Conservation (phyloP, 176 grass and related monocot genomes). For the Zoysia pacifica region DNA sequence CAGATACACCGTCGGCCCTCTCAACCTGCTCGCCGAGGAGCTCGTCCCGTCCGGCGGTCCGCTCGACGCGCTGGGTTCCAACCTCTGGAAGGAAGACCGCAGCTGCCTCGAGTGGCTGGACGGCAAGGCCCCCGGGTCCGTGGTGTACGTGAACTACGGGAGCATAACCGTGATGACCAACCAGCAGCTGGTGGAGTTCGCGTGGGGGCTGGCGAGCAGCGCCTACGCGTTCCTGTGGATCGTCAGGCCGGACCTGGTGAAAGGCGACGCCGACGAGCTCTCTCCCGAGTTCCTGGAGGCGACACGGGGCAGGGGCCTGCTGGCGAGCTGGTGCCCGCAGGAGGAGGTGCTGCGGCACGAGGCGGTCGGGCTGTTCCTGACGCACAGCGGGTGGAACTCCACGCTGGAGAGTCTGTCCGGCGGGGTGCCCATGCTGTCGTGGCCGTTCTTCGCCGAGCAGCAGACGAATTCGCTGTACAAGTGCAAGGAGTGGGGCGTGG, state of each 20-base stretch:
- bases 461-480: constrained; percentile 36
- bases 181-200: constrained; percentile 53
- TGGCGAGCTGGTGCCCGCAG: constrained; percentile 45
- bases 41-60: not conserved
- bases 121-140: not conserved
- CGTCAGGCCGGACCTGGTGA: constrained; percentile 48
- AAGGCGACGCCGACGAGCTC: constrained; percentile 37
- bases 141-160: constrained; percentile 30
- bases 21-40: not conserved
- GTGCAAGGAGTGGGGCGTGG: constrained; percentile 37
- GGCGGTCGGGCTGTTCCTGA: constrained; percentile 52
- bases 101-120: constrained; percentile 21
- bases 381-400: constrained; percentile 76
- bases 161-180: constrained; percentile 1
- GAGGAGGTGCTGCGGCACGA: constrained; percentile 35
- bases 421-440: constrained; percentile 52
- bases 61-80: not conserved
- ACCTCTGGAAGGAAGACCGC: constrained; percentile 7
- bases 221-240: constrained; percentile 61
- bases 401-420: constrained; percentile 43
- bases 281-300: constrained; percentile 38
- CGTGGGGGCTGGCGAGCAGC: constrained; percentile 62
- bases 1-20: not conserved
- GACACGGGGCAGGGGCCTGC: constrained; percentile 6
- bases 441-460: constrained; percentile 55